Base-by-base conservation (phyloP, 805 yeast species). In the Ogataea populi-albae region DNA sequence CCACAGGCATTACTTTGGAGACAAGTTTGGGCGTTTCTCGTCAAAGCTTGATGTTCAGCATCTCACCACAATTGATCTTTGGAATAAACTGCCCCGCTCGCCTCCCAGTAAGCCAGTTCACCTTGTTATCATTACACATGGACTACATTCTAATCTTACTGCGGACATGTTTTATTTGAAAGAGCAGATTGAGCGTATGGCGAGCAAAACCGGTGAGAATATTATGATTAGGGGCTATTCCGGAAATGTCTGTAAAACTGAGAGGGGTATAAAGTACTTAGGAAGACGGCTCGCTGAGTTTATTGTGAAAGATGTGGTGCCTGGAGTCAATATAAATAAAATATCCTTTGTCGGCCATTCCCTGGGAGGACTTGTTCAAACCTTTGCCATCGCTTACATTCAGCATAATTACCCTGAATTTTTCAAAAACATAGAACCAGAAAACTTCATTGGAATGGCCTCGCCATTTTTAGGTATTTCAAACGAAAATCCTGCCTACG, bases 271-370 rank as follows among this genome's bases (percentile, higher is more conserved):
- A 26, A 81, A 83, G 57, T 86, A 79, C 55, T 60, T 88, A 31
- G 98, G 98, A 2, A 71, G 77, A 37, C 64, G 95, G 23, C 75
- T 89, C 17, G 98, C 87, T 0, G 79, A 81, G 41, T 86, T 71
- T 58, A 64, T 91, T 17, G 69, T 80, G 4, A 65, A 72, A 25
- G 79, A 77, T 20, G 63, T 82, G 22, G 40, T 40, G 2, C 48
- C 56, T 4, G 38, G 66, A 35, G 71, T 68, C 17, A 50, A 65
- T 4, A 77, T 86, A 6, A 59, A 61, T 9, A 77, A 77, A 49
- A 77, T 91, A 4, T 91, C 98, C 2, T 89, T 93, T 51, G 66
- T 93, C 15, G 95, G 93, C 2, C 98, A 93, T 60, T 91, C 98
- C 0, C 65, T 93, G 17, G 98, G 98, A 12, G 98, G 98, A 0